phyloP scores from a whole-genome alignment of 2,329 filamentous ascomycete genomes.

The Fonsecaea multimorphosa region DNA sequence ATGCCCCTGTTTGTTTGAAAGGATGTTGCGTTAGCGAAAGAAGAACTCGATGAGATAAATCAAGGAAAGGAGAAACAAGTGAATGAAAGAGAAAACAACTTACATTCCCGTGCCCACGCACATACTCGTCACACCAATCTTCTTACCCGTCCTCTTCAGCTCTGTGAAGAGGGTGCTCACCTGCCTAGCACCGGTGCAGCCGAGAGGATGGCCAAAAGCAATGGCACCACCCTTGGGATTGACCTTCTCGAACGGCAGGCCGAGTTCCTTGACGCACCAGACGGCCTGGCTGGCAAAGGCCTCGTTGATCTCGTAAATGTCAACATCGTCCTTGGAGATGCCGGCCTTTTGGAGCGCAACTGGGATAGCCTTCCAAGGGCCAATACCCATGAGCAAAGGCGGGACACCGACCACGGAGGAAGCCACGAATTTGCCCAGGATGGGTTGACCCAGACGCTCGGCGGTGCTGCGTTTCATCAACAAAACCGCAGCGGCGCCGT shows the following conservation, averaged over 20 bases:
- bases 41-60: not conserved
- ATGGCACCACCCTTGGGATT: constrained; percentile 98
- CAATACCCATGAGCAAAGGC: constrained; percentile 93
- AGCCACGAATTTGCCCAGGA: constrained; percentile 90
- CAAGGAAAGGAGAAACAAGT: not conserved
- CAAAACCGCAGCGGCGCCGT: constrained; percentile 92
- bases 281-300: constrained; percentile 95
- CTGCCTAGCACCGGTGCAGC: constrained; percentile 88
- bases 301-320: constrained; percentile 99
- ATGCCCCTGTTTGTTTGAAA: constrained; percentile 63
- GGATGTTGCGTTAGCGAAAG: constrained; percentile 1
- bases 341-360: constrained; percentile 87
- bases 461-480: constrained; percentile 95
- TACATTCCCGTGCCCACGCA: constrained; percentile 92
- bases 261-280: constrained; percentile 89
- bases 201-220: constrained; percentile 92
- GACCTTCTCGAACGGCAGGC: constrained; percentile 81
- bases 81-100: constrained; percentile 12
- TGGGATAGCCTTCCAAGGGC: constrained; percentile 94
- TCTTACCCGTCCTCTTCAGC: constrained; percentile 80
- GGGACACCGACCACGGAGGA: constrained; percentile 86
- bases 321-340: constrained; percentile 85
- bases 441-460: constrained; percentile 82
- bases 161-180: constrained; percentile 91
- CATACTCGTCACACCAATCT: constrained; percentile 93